Evolutionary conservation across 1,284 basidiomycete species (phyloP).

Genomic region (Moesziomyces aphidis): DNA sequence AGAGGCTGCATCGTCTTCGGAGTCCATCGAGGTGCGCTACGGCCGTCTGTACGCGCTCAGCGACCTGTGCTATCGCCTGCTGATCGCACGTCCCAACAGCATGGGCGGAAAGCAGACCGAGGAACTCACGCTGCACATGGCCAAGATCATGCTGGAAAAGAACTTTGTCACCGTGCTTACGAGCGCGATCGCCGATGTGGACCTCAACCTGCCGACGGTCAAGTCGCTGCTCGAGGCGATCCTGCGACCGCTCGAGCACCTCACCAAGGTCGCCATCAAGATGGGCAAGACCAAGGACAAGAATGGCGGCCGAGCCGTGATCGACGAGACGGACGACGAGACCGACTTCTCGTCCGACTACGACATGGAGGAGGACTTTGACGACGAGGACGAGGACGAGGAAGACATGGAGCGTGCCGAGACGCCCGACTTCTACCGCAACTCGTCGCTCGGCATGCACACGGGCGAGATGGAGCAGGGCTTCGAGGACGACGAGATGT

Average conservation of each 20-base stretch:
- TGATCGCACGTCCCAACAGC: conserved; percentile 78
- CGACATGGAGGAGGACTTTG: conserved; percentile 51
- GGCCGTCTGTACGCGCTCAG: conserved; percentile 87
- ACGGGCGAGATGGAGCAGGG: conserved; percentile 69
- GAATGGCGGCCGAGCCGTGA: conserved; percentile 23
- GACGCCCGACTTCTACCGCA: conserved; percentile 93
- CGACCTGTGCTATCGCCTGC: conserved; percentile 87
- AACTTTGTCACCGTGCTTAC: conserved; percentile 92
- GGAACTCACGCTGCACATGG: conserved; percentile 87
- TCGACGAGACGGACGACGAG: conserved; percentile 45
- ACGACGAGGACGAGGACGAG: conserved; percentile 72
- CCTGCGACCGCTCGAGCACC: conserved; percentile 86
- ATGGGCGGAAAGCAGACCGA: conserved; percentile 70
- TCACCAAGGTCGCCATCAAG: conserved; percentile 97
- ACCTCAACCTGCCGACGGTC: conserved; percentile 94
- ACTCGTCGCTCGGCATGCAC: conserved; percentile 94
- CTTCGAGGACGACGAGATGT: conserved; percentile 80
- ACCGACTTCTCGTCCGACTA: conserved; percentile 43
- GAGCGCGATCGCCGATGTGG: conserved; percentile 88
- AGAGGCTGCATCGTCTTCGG: conserved; percentile 76
- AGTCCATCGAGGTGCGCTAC: conserved; percentile 82
- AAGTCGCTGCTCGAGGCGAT: conserved; percentile 85
- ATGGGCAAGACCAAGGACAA: conserved; percentile 79
- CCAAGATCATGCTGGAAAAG: conserved; percentile 99
- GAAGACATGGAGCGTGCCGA: conserved; percentile 77